Evolutionary conservation across 176 grass and related monocot species (phyloP), one percentile per base, ranked within the genome.

Genomic region (Eleusine coracana): DNA sequence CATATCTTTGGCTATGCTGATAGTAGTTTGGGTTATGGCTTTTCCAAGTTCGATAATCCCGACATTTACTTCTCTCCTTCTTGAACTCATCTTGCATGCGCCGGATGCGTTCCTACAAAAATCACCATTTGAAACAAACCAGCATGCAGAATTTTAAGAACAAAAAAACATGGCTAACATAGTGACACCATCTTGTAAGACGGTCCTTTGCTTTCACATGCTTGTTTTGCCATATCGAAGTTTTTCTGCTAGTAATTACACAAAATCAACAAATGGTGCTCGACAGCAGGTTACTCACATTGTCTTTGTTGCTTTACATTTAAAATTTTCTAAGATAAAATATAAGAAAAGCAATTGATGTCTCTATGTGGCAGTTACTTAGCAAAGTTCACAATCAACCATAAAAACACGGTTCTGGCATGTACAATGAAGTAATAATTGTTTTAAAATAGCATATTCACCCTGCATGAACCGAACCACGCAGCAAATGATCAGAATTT

Each of bases 71-170:
- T 80, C 93, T 90, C 80, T 96, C 93, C 82, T 82, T 92, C 68
- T 85, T 85, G 61, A 96, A 96, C 66, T 87, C 86, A 66, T 83
- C 80, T 79, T 96, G 93, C 93, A 92, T 90, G 49, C 55, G 82
- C 50, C 80, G 82, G 86, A 96, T 96, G 70, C 77, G 81, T 88
- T 92, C 93, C 93, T 96, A 90, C 70, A 75, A 64, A 83, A 64
- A 84, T 27, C 65, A 81, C 45, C 67, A 77, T 38, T 44, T 81
- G 42, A 69, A 89, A 94, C 82, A 89, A 75, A 66, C 21, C 18
- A 75, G 46, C 6, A 60, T 4, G 29, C 27, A 73, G 50, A 79
- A 88, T 61, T 6, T 6, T 18, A 54, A 41, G 39, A 45, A 70
- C 10, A 62, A 44, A 36, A 51, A 38, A 27, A 59, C 0, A 14